Evolutionary conservation across 768 basidiomycete genomes (phyloP).

Genomic region (Pseudohyphozyma bogoriensis): DNA sequence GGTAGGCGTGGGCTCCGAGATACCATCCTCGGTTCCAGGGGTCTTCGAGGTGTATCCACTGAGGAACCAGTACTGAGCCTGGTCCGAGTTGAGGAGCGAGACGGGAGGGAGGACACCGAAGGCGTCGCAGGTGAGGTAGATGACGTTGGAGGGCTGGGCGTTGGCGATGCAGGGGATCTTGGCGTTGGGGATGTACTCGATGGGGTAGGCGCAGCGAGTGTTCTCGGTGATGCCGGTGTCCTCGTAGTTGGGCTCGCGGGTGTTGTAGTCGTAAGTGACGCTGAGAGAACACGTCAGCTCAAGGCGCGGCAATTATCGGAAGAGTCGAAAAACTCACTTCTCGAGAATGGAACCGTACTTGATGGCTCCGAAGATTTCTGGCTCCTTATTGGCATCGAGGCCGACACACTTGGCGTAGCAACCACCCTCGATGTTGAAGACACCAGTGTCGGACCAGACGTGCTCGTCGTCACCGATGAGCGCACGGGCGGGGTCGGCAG

Average conservation of each 20-base stretch:
- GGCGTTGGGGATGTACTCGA: conserved; percentile 92
- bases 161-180: conserved; percentile 82
- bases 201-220: conserved; percentile 98
- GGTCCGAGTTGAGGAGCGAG: conserved; percentile 78
- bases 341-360: conserved; percentile 93
- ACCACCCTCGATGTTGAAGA: conserved; percentile 99
- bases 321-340: conserved; percentile 42
- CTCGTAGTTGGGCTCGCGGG: conserved; percentile 84
- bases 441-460: conserved; percentile 96
- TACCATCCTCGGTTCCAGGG: conserved; percentile 77
- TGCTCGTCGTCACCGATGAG: conserved; percentile 99
- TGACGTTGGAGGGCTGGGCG: conserved; percentile 88
- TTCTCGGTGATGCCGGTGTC: conserved; percentile 97
- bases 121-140: conserved; percentile 66
- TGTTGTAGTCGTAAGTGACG: conserved; percentile 57
- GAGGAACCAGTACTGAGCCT: conserved; percentile 63
- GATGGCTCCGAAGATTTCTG: conserved; percentile 93
- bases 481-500: conserved; percentile 83
- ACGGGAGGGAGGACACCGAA: conserved; percentile 97
- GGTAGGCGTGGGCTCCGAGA: conserved; percentile 94
- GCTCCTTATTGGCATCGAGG: conserved; percentile 92
- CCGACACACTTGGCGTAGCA: conserved; percentile 99
- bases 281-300: neutral
- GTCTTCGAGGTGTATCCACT: conserved; percentile 51
- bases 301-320: no score